phyloP scores from a whole-genome alignment of 1,139 yeast genomes.

The Meyerozyma smithsonii region DNA sequence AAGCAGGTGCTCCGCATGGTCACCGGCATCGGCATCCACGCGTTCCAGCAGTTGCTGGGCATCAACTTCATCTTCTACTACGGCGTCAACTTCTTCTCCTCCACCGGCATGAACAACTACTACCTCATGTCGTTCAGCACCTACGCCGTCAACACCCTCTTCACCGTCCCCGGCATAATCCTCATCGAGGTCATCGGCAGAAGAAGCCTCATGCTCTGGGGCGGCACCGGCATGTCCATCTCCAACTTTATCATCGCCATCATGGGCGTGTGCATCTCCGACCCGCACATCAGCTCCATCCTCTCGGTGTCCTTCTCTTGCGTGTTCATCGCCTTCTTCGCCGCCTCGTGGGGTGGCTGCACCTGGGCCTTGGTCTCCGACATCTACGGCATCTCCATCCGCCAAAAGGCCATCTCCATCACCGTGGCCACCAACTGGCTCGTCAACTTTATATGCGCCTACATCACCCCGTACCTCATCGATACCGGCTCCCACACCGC shows the following conservation, averaged over 20 bases:
- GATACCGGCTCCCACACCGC: slow-evolving; percentile 36
- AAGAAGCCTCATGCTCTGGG: slow-evolving; percentile 53
- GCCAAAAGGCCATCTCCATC: slow-evolving; percentile 76
- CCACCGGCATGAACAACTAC: slow-evolving; percentile 54
- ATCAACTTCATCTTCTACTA: slow-evolving; percentile 76
- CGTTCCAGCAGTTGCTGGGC: slow-evolving; percentile 73
- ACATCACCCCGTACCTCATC: slow-evolving; percentile 69
- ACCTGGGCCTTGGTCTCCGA: slow-evolving; percentile 77
- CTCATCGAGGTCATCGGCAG: slow-evolving; percentile 67
- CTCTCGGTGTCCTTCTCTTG: slow-evolving; percentile 42
- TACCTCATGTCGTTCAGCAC: slow-evolving; percentile 67
- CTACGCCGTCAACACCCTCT: slow-evolving; percentile 65
- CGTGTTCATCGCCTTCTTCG: slow-evolving; percentile 75
- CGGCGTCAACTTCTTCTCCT: slow-evolving; percentile 68
- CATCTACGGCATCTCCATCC: slow-evolving; percentile 70
- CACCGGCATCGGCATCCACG: slow-evolving; percentile 67
- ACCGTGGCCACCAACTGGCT: slow-evolving; percentile 77
- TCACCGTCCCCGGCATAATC: slow-evolving; percentile 68
- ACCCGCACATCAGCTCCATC: slow-evolving; percentile 29
- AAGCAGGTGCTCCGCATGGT: slow-evolving; percentile 60
- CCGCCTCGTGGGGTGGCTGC: slow-evolving; percentile 86
- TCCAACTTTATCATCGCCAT: slow-evolving; percentile 63
- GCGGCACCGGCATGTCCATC: slow-evolving; percentile 62
- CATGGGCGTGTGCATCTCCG: slow-evolving; percentile 51
- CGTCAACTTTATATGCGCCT: slow-evolving; percentile 72